phyloP scores from a whole-genome alignment of 1,284 basidiomycete genomes.

The Sporisorium exsertum region DNA sequence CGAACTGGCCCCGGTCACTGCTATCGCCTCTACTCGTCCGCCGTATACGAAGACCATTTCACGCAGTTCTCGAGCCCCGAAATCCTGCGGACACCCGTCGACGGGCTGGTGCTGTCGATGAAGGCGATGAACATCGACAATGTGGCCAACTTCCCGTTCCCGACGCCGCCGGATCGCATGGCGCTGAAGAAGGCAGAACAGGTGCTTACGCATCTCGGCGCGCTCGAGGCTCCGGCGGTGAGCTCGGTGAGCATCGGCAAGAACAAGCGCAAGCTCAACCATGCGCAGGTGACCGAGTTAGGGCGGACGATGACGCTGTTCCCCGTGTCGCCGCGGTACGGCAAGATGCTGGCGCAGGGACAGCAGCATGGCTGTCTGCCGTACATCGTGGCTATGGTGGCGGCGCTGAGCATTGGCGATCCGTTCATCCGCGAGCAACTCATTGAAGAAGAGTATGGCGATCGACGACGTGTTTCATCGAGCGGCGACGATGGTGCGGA shows the following conservation, averaged over 20 bases:
- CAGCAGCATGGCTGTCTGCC: constrained; percentile 91
- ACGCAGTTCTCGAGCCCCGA: constrained; percentile 88
- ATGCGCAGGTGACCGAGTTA: constrained; percentile 79
- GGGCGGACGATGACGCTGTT: constrained; percentile 92
- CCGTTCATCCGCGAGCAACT: constrained; percentile 90
- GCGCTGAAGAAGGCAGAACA: constrained; percentile 85
- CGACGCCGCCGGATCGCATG: constrained; percentile 89
- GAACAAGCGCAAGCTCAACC: constrained; percentile 69
- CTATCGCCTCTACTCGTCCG: constrained; percentile 80
- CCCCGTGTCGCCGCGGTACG: constrained; percentile 90
- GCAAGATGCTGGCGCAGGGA: constrained; percentile 92
- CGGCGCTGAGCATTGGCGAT: constrained; percentile 92
- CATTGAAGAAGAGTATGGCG: constrained; percentile 70
- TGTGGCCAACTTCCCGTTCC: constrained; percentile 97
- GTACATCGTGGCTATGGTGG: constrained; percentile 90
- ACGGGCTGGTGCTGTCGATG: constrained; percentile 97
- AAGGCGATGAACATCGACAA: constrained; percentile 99
- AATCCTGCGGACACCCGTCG: constrained; percentile 94
- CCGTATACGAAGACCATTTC: constrained; percentile 91
- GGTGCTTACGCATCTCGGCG: constrained; percentile 84
- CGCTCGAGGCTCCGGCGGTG: constrained; percentile 73
- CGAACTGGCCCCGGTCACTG: constrained; percentile 83
- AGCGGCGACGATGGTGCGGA: constrained; percentile 70
- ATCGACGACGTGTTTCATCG: constrained; percentile 40
- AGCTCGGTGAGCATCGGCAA: constrained; percentile 64